Evolutionary conservation across 2,329 filamentous ascomycete genomes (phyloP).

Genomic region (Xylaria sp.): DNA sequence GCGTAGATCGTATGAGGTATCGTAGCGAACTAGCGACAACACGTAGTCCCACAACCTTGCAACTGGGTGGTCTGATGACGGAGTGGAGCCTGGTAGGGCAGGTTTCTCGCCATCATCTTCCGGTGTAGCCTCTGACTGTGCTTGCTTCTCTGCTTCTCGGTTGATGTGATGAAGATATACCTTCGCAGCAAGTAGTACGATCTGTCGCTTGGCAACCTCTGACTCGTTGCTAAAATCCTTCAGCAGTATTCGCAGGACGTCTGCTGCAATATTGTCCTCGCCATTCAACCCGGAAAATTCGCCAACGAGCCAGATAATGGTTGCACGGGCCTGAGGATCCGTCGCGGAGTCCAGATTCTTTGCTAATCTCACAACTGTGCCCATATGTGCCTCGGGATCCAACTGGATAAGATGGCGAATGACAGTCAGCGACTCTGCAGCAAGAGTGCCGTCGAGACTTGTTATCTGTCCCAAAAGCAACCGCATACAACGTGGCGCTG

Average conservation of each 20-base stretch:
- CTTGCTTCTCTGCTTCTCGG: constrained; percentile 61
- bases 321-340: constrained; percentile 88
- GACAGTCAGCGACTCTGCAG: constrained; percentile 92
- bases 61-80: constrained; percentile 73
- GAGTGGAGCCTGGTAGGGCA: constrained; percentile 44
- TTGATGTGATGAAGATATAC: constrained; percentile 92
- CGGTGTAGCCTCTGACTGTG: constrained; percentile 34
- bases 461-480: constrained; percentile 89
- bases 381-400: constrained; percentile 80
- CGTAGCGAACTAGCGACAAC: constrained; percentile 87
- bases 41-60: constrained; percentile 85
- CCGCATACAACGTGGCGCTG: constrained; percentile 81
- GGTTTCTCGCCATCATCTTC: constrained; percentile 49
- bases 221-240: constrained; percentile 87
- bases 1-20: constrained; percentile 93
- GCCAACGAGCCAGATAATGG: constrained; percentile 96
- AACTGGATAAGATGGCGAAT: constrained; percentile 96
- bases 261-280: constrained; percentile 90
- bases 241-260: constrained; percentile 87
- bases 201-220: constrained; percentile 89
- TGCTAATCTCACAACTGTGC: constrained; percentile 88
- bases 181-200: constrained; percentile 92
- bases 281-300: constrained; percentile 86
- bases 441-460: constrained; percentile 85
- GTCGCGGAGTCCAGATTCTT: constrained; percentile 91